phyloP scores from a whole-genome alignment of 2,329 filamentous ascomycete species.

The Fusarium graminum region DNA sequence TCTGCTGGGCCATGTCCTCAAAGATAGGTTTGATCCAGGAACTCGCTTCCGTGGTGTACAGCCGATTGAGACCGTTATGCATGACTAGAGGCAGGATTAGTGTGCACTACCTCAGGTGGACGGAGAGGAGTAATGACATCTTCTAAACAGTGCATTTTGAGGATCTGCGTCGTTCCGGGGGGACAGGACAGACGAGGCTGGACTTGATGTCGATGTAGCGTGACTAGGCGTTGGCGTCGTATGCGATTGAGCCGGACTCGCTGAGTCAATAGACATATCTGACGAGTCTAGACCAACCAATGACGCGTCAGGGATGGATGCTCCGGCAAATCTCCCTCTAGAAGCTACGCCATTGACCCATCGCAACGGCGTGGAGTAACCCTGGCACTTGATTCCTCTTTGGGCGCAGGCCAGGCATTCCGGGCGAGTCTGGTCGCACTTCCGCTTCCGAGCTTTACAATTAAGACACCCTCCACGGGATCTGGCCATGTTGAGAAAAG shows the following conservation, averaged over 20 bases:
- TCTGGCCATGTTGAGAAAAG: slow-evolving; percentile 34
- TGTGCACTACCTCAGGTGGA: slow-evolving; percentile 1
- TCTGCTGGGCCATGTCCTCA: slow-evolving; percentile 43
- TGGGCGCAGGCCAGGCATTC: slow-evolving; percentile 39
- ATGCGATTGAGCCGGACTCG: slow-evolving; percentile 7
- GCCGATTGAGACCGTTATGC: slow-evolving; percentile 33
- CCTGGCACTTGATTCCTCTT: slow-evolving; percentile 41
- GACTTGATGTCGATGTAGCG: slow-evolving; percentile 19
- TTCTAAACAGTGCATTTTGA: slow-evolving; percentile 38
- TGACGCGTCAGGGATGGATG: slow-evolving; percentile 33
- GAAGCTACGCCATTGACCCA: slow-evolving; percentile 48
- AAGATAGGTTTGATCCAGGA: slow-evolving; percentile 46
- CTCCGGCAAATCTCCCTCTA: slow-evolving; percentile 45
- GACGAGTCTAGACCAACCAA: neutral
- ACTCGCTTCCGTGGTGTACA: slow-evolving; percentile 42
- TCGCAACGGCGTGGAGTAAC: slow-evolving; percentile 41
- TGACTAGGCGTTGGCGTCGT: slow-evolving; percentile 3
- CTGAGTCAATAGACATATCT: slow-evolving; percentile 12
- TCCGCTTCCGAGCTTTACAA: slow-evolving; percentile 46
- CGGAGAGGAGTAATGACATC: slow-evolving; percentile 31
- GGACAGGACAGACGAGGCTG: slow-evolving; percentile 23
- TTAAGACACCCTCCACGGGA: slow-evolving; percentile 47
- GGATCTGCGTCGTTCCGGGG: slow-evolving; percentile 17
- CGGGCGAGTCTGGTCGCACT: slow-evolving; percentile 45
- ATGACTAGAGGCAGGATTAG: slow-evolving; percentile 37